Evolutionary conservation across 2,329 filamentous ascomycete species (phyloP).

Genomic region (Ceratocystis albifundus): DNA sequence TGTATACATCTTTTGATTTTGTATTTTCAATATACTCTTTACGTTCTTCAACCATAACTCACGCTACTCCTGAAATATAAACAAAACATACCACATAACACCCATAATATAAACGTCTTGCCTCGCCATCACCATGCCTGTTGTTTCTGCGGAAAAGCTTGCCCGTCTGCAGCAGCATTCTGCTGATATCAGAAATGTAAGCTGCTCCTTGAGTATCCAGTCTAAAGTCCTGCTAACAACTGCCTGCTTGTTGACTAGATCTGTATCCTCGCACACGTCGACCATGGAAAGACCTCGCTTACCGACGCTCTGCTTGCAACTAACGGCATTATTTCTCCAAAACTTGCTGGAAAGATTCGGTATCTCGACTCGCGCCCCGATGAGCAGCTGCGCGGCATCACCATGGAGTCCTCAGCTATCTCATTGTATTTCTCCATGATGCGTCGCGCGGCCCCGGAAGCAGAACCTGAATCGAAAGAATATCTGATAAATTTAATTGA

Average conservation of each 20-base stretch:
- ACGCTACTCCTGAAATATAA: neutral
- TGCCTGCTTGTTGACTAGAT: slow-evolving; percentile 44
- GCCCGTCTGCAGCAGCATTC: slow-evolving; percentile 78
- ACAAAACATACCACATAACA: too few species aligned
- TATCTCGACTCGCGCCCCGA: slow-evolving; percentile 94
- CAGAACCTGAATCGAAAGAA: slow-evolving; percentile 62
- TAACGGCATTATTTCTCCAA: slow-evolving; percentile 98
- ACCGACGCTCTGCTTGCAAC: slow-evolving; percentile 93
- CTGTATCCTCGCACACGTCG: slow-evolving; percentile 90
- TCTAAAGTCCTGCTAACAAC: slow-evolving; percentile 20
- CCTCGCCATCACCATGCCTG: slow-evolving; percentile 56
- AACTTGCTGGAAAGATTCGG: slow-evolving; percentile 92
- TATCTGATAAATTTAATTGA: slow-evolving; percentile 97
- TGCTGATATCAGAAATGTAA: slow-evolving; percentile 83
- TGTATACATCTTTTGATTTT: neutral
- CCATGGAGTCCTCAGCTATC: slow-evolving; percentile 99
- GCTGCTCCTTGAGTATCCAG: slow-evolving; percentile 25
- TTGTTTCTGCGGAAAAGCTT: slow-evolving; percentile 82
- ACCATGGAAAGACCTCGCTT: slow-evolving; percentile 96
- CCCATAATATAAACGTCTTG: too few species aligned
- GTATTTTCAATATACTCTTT: neutral
- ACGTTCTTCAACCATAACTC: neutral
- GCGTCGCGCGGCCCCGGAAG: slow-evolving; percentile 57
- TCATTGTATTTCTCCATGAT: slow-evolving; percentile 92
- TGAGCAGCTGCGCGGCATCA: slow-evolving; percentile 91